Conservation (phyloP, 352 stramenopile species). For the Globisporangium carolinianum region DNA sequence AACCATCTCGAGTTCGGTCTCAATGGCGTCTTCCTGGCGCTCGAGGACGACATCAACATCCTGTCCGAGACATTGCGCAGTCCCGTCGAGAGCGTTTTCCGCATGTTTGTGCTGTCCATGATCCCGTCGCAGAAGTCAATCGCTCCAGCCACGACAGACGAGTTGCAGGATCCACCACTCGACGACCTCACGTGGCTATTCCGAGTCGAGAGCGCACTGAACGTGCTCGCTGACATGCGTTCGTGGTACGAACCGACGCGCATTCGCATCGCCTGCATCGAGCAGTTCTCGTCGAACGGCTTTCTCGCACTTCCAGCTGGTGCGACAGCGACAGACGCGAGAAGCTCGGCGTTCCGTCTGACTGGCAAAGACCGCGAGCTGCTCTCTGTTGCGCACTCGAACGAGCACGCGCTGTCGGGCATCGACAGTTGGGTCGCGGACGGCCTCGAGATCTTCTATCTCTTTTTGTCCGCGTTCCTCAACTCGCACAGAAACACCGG, state of each 20-base stretch:
- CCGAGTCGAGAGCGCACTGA: conserved; percentile 9
- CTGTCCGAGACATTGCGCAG: neutral
- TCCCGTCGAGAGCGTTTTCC: neutral
- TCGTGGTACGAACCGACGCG: conserved; percentile 12
- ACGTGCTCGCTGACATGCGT: conserved; percentile 12
- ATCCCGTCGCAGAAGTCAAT: neutral
- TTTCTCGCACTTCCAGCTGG: conserved; percentile 2
- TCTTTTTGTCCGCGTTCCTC: conserved; percentile 14
- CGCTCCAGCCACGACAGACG: neutral
- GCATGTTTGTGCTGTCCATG: conserved; percentile 2
- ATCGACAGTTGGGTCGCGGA: conserved; percentile 9
- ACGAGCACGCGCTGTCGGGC: conserved; percentile 1
- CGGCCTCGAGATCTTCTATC: conserved; percentile 12
- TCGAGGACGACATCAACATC: conserved; percentile 7
- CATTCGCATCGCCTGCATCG: conserved; percentile 11
- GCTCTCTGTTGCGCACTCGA: conserved; percentile 7
- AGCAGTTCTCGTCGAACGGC: conserved; percentile 1
- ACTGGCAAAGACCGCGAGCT: conserved; percentile 13
- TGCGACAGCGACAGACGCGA: neutral
- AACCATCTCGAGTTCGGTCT: conserved; percentile 8
- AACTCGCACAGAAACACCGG: conserved; percentile 12
- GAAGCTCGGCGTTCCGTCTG: conserved; percentile 2
- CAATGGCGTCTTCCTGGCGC: conserved; percentile 9
- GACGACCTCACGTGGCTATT: conserved; percentile 6
- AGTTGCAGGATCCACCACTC: no score